Evolutionary conservation across 2,329 filamentous ascomycete genomes (phyloP), one percentile per base, ranked within the genome.

Genomic region (Epichloe sibirici): DNA sequence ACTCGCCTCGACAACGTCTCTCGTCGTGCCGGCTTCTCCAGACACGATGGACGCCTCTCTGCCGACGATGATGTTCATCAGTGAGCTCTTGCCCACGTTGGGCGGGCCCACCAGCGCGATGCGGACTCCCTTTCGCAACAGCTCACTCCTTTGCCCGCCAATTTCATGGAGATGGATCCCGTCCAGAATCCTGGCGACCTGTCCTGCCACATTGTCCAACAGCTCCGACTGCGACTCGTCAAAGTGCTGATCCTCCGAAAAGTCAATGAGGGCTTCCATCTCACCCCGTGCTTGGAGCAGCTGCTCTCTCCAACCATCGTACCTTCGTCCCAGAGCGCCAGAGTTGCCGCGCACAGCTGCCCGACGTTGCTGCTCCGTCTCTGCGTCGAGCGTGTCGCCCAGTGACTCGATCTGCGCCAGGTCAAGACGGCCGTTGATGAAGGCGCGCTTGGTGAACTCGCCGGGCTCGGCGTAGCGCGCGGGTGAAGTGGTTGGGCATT

Each of bases 201-300:
- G 82, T 0, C 58, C 59, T 1, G 81, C 77, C 34, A 96, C 87
- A 48, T 83, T 88, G 0, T 64, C 66, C 45, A 94, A 76, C 23
- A 97, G 74, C 52, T 86, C 78, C 0, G 76, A 71, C 0, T 89
- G 86, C 3, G 88, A 85, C 67, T 95, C 90, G 59, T 97, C 90
- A 62, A 98, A 95, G 70, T 97, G 88, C 69, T 98, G 91, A 62
- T 97, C 93, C 66, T 98, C 93, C 1, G 88, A 86, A 65, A 98
- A 98, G 68, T 98, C 93, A 56, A 98, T 97, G 59, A 98, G 71
- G 0, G 93, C 93, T 69, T 98, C 93, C 40, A 98, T 76, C 69
- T 97, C 90, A 9, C 89, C 93, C 2, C 93, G 81, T 9, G 90
- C 90, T 56, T 85, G 77, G 6, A 97, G 73, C 17, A 98, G 71